Base-by-base conservation (phyloP, 2,329 filamentous ascomycete genomes). In the Ascochyta viciae-villosae region DNA sequence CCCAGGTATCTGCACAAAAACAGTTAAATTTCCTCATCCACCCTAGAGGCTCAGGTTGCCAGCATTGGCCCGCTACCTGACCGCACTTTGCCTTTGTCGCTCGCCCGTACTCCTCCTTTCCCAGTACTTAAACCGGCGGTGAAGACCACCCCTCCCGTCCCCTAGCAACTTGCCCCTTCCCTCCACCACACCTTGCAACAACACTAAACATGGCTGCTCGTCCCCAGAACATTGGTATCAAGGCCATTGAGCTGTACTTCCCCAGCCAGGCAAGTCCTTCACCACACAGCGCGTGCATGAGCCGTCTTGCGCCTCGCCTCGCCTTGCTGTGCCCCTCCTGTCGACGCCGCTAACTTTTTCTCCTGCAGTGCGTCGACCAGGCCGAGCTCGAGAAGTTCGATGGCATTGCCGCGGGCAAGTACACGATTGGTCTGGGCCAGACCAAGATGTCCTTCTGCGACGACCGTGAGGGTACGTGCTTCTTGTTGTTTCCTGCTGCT, bases 401-500 rank as follows among this genome's bases (percentile, higher is more conserved):
- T 80, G 81, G 81, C 73, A 80, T 83, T 57, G 75, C 74, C 55
- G 66, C 73, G 57, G 81, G 81, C 67, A 83, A 83, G 67, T 83
- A 83, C 76, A 82, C 81, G 48, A 82, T 83, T 74, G 81, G 81
- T 57, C 79, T 83, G 58, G 81, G 81, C 66, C 81, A 82, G 76
- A 82, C 80, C 62, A 81, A 80, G 71, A 83, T 83, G 81, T 81
- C 79, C 75, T 83, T 82, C 74, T 82, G 81, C 72, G 80, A 82
- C 72, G 81, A 83, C 71, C 76, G 81, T 58, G 81, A 83, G 76
- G 79, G 79, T 81, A 62, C 64, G 66, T 65, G n/a, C 26, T 57
- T 33, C 19, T 29, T 29, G 19, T 19, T 19, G 19, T 19, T 19
- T 19, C 19, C 19, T 19, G 24, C 37, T 26, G 26, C 26, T 29